Percentiles rank a stretch among this genome's conserved stretches.
Conservation (phyloP, 2,329 filamentous ascomycete species). For the Penicillium sclerotigenum region DNA sequence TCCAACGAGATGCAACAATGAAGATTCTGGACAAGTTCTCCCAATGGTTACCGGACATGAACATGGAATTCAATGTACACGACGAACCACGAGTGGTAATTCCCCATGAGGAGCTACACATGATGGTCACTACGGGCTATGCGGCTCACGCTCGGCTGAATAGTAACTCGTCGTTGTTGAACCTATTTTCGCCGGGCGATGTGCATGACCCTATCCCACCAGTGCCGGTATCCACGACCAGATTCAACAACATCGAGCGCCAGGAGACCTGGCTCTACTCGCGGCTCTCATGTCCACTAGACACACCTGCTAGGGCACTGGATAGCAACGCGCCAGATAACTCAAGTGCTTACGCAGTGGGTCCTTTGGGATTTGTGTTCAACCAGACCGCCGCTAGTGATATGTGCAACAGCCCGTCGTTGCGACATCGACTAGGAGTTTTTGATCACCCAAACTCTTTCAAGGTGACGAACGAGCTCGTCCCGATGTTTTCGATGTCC, state of each 20-base stretch:
- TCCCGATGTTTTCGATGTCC: slow-evolving; percentile 14
- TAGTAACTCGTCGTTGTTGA: neutral
- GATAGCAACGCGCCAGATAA: slow-evolving; percentile 3
- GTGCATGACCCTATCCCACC: neutral
- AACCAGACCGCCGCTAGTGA: slow-evolving; percentile 11
- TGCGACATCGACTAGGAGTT: slow-evolving; percentile 8
- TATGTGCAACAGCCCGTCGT: slow-evolving; percentile 11
- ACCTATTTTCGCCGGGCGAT: neutral
- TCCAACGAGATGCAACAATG: slow-evolving; percentile 51
- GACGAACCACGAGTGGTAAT: slow-evolving; percentile 81
- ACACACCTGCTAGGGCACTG: slow-evolving; percentile 8
- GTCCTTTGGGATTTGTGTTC: slow-evolving; percentile 10
- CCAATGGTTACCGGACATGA: slow-evolving; percentile 76
- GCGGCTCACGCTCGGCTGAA: slow-evolving; percentile 8
- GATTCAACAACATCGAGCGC: slow-evolving; percentile 8
- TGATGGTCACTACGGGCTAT: slow-evolving; percentile 52
- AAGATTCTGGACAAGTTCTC: slow-evolving; percentile 73
- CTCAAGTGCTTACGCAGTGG: neutral
- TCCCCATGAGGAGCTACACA: slow-evolving; percentile 67
- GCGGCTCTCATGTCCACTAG: slow-evolving; percentile 13
- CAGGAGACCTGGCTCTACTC: slow-evolving; percentile 17
- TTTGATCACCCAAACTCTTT: slow-evolving; percentile 11
- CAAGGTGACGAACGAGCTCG: slow-evolving; percentile 10
- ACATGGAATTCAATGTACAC: slow-evolving; percentile 83
- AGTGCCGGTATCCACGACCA: neutral